Evolutionary conservation across 192 early-diverging fungal genomes (phyloP).

Genomic region (Oehlia diaphana): DNA sequence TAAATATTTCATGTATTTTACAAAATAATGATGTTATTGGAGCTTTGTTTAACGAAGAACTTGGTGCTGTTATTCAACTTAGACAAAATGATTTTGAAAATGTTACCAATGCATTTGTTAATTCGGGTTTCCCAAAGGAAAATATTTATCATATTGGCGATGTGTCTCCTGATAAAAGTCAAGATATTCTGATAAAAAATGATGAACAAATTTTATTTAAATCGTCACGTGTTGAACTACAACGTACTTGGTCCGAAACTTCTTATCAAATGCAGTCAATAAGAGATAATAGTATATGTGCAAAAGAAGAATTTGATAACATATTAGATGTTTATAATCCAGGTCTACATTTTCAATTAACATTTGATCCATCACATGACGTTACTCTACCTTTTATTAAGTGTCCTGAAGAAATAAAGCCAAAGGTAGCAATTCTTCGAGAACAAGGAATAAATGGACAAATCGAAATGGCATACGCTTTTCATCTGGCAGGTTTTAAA

Average conservation of each 20-base stretch:
- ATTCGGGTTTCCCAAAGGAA: constrained; percentile 54
- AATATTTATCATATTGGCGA: constrained; percentile 59
- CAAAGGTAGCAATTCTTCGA: constrained; percentile 91
- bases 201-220: constrained; percentile 51
- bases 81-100: constrained; percentile 53
- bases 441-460: constrained; percentile 98
- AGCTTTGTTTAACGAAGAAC: constrained; percentile 94
- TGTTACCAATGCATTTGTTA: constrained; percentile 51
- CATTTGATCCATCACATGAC: constrained; percentile 71
- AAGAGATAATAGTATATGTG: constrained; percentile 88
- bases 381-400: constrained; percentile 37
- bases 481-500: constrained; percentile 91
- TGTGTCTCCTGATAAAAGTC: constrained; percentile 48
- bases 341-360: constrained; percentile 77
- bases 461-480: constrained; percentile 93
- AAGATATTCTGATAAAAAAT: constrained; percentile 57
- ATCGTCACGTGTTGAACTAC: constrained; percentile 63
- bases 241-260: constrained; percentile 87
- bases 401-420: constrained; percentile 43
- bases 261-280: constrained; percentile 89
- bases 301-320: constrained; percentile 78
- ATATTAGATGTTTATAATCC: constrained; percentile 71
- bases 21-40: constrained; percentile 48
- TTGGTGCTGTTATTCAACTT: constrained; percentile 96
- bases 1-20: constrained; percentile 63